Evolutionary conservation across 163 green algal species (phyloP).

Genomic region (Smithsoniella earleae): DNA sequence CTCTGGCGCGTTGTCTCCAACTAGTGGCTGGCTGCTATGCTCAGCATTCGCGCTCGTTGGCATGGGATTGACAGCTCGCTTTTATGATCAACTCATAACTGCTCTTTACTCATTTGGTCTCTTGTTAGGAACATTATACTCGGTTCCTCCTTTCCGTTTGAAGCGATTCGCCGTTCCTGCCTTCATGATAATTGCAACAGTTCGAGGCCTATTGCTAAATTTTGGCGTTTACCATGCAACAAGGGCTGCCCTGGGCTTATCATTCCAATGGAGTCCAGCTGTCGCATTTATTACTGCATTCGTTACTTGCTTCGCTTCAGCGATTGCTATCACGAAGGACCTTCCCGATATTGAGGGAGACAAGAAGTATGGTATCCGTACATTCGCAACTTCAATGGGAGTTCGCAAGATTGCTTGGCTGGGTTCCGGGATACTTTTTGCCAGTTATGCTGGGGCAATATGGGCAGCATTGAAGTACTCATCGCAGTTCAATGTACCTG

Average conservation of each 20-base stretch:
- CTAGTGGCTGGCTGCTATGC: constrained; percentile 68
- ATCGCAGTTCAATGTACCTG: constrained; percentile 59
- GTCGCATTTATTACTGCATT: constrained; percentile 95
- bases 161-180: constrained; percentile 87
- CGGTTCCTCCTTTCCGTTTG: constrained; percentile 82
- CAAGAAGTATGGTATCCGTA: constrained; percentile 78
- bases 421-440: constrained; percentile 68
- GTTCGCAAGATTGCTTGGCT: constrained; percentile 49
- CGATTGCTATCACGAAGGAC: constrained; percentile 98
- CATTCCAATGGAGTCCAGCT: constrained; percentile 73
- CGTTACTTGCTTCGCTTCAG: constrained; percentile 91
- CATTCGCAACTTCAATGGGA: constrained; percentile 84
- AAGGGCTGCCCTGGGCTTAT: constrained; percentile 70
- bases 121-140: constrained; percentile 92
- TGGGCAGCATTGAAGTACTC: constrained; percentile 53
- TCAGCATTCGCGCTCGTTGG: constrained; percentile 53
- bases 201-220: constrained; percentile 96
- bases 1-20: constrained; percentile 67
- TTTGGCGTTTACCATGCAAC: constrained; percentile 95
- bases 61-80: constrained; percentile 55
- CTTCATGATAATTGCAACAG: constrained; percentile 95
- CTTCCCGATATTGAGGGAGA: constrained; percentile 94
- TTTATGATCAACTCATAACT: constrained; percentile 88
- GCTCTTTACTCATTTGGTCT: constrained; percentile 86
- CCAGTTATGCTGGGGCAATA: constrained; percentile 81